Evolutionary conservation across 805 yeast genomes (phyloP), one percentile per base, ranked within the genome.

Genomic region (Candida insectorum): DNA sequence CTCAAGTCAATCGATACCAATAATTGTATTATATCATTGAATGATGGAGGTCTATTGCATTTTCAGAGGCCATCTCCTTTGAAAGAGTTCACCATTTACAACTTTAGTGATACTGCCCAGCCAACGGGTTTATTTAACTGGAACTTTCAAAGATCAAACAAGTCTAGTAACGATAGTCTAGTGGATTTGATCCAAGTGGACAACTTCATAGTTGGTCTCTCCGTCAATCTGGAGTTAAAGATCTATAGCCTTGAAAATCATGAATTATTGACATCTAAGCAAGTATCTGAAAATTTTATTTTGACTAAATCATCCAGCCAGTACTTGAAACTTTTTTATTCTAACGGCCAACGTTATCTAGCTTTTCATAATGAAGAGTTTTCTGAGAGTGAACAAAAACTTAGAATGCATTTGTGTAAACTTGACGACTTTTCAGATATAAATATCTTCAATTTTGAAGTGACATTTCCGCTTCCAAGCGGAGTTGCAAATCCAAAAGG

Each of bases 41-140:
- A 70, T 27, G 95, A 89, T 58, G 96, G 97, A 16, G 86, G 89
- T 1, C 53, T 88, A 26, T 58, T 86, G 31, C 79, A 78, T 28
- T 62, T 83, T 37, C 45, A 48, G 22, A 61, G 77, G 44, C 25
- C 44, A 0, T 18, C 36, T 77, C 55, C 73, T 8, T 52, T 66
- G 18, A 43, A 40, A 3, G 62, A 56, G 16, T 53, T 62, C 26
- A 74, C 60, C 36, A 75, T 73, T 7, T 55, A 52, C 28, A 57
- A 77, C 18, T 83, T 82, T 53, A 72, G 69, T 37, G 88, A 81
- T 26, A 28, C 49, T 4, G 40, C 60, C 45, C 68, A 47, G 56
- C 51, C 58, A 28, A 59, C 55, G 44, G 52, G 50, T 39, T 45
- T 58, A 24, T 48, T 60, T 24, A 49, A 44, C 7, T 49, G 56